Base-by-base conservation (phyloP, 257 asterid genomes). In the Osmanthus fragrans region DNA sequence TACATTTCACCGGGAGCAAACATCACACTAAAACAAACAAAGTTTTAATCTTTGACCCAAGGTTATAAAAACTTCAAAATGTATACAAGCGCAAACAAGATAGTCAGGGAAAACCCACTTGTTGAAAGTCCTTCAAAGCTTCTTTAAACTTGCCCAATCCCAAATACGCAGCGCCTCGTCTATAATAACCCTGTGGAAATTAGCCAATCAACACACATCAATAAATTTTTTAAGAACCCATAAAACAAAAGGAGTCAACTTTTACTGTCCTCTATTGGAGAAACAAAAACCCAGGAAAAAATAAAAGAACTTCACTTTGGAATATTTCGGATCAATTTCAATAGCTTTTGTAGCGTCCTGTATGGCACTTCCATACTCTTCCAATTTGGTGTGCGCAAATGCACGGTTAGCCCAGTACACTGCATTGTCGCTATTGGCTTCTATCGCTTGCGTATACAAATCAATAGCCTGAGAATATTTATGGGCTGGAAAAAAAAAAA, bases 361-460 rank as follows among this genome's bases (percentile, higher is more conserved):
- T 65, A 96, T 93, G 70, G 99, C 99, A 82, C 99, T 96, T 3
- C 98, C 99, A 75, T 96, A 96, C 86, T 92, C 98, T 86, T 96
- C 99, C 91, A 96, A 80, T 83, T 93, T 96, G 72, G 95, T 75
- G 81, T 96, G 99, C 58, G 98, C 98, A 78, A 96, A 90, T 5
- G 98, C 97, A 74, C 99, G 97, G 82, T 96, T 96, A 74, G 99
- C 97, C 96, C 95, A 92, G 85, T 96, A 96, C 45, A 96, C 98
- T 66, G 98, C 97, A 89, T 86, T 92, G 65, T 84, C 90, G 65
- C 76, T 29, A 71, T 83, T 88, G 87, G 82, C 51, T 77, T 89
- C 97, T 36, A 96, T 96, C 73, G 98, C 99, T 89, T 89, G 97
- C 39, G 96, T 82, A 60, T 96, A 96, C 73, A 96, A 86, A 89